Conservation (phyloP, 108 stramenopile genomes). For the Pseudonitzschia delicatissima region DNA sequence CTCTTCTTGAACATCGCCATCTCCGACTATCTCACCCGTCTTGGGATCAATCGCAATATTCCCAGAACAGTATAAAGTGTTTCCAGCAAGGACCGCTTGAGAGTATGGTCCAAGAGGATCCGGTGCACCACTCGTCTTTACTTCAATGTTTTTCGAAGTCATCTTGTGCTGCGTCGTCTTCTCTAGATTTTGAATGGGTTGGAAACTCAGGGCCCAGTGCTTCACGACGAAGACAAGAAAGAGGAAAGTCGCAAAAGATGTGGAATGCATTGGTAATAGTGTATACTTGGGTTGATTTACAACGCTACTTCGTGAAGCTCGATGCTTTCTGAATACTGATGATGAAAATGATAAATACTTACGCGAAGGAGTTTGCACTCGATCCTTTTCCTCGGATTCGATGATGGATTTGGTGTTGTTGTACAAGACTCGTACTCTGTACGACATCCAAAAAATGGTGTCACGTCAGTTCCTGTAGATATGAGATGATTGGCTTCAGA, state of each 20-base stretch:
- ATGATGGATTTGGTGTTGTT: too few species aligned
- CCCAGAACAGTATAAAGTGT: slow-evolving; percentile 50
- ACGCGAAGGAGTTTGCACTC: too few species aligned
- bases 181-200: not conserved
- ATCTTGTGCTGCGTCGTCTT: not conserved
- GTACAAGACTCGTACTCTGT: too few species aligned
- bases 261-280: too few species aligned
- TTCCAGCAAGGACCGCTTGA: slow-evolving; percentile 43
- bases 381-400: too few species aligned
- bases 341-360: too few species aligned
- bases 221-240: not conserved
- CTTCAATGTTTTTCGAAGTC: slow-evolving; percentile 26
- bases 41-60: slow-evolving; percentile 40
- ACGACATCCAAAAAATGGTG: too few species aligned
- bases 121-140: slow-evolving; percentile 36
- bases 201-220: not conserved
- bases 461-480: too few species aligned
- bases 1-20: slow-evolving; percentile 40
- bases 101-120: slow-evolving; percentile 52
- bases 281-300: too few species aligned
- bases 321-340: too few species aligned
- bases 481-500: too few species aligned
- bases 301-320: too few species aligned
- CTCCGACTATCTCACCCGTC: slow-evolving; percentile 37
- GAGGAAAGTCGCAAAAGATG: not conserved